Percentiles rank a stretch among this genome's conserved stretches.
These are phyloP conservation scores for Mycena filopes DNA, from an alignment of 768 basidiomycete genomes.

Conservation along the genomic window DNA sequence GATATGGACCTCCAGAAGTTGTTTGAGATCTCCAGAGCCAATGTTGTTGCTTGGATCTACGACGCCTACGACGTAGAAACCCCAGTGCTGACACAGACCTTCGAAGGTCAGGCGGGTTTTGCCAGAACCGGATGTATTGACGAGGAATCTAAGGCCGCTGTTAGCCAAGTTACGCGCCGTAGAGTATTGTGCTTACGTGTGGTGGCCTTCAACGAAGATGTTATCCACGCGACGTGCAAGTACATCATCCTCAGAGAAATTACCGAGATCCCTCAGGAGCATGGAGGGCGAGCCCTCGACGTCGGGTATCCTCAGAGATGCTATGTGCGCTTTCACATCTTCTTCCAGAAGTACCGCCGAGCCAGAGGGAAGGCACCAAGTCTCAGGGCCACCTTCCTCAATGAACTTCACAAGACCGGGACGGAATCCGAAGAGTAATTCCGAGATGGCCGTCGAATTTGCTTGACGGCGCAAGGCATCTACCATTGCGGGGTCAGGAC, in stretches of 20 bases:
- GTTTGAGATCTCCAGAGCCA: neutral
- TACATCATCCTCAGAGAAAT: neutral
- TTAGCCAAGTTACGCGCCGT: neutral
- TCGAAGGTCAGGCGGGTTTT: conserved; percentile 6
- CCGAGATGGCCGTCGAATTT: neutral
- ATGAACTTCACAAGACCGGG: neutral
- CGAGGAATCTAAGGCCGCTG: neutral
- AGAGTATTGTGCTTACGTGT: neutral
- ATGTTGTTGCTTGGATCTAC: neutral
- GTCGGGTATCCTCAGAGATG: neutral
- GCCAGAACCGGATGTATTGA: neutral
- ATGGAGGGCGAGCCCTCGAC: neutral
- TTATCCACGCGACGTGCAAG: neutral
- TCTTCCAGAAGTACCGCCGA: neutral
- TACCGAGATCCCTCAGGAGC: neutral
- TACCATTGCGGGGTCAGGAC: neutral
- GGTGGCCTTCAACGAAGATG: neutral
- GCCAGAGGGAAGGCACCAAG: neutral
- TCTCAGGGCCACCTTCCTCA: neutral
- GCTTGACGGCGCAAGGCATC: neutral
- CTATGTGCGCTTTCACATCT: neutral
- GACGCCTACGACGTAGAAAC: neutral
- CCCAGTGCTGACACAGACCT: conserved; percentile 16
- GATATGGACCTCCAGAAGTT: neutral
- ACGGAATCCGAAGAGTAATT: neutral